Base-by-base conservation (phyloP, 2,329 filamentous ascomycete species). In the Periconia sp. region DNA sequence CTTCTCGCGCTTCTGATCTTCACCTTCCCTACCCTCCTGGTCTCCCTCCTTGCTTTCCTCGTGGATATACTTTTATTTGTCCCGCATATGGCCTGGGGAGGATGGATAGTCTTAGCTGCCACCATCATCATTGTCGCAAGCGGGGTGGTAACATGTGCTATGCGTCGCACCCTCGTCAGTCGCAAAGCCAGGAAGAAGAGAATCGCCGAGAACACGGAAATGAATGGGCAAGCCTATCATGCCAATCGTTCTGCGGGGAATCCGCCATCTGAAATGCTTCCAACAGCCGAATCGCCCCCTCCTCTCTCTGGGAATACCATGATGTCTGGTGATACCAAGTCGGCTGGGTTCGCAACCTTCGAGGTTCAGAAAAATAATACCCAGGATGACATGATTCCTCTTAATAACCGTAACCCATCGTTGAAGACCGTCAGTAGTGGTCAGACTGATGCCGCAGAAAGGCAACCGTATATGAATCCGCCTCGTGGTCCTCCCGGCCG, bases 141-240 rank as follows among this genome's bases (percentile, higher is more conserved):
- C 69, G 89, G 88, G 41, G 83, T 99, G 53, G 86, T 97, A 35
- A 92, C 92, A 9, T 99, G 92, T 72, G 92, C 91, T 19, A 97
- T 97, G 92, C 89, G 94, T 59, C 86, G 93, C 55, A 95, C 92
- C 2, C 79, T 97, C 53, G 90, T 97, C 56, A 90, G 90, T 73
- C 85, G 93, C 64, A 97, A 97, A 77, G 90, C 92, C n/a, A 85
- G 92, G 57, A 92, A 94, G 81, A 91, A 88, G 79, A 85, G 91
- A 44, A 95, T 97, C 69, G 91, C 87, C 2, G 90, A 95, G 73
- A 96, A 97, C 70, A 91, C 92, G 8, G 92, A 97, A 71, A 97
- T 97, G 92, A 97, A 90, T 71, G 93, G 93, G 27, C 87, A 94
- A 66, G 94, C 92, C 69, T 97, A 89, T 72, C 97, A 95, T 75